Base-by-base conservation (phyloP, 306 rosid species). In the Fagus sylvatica region DNA sequence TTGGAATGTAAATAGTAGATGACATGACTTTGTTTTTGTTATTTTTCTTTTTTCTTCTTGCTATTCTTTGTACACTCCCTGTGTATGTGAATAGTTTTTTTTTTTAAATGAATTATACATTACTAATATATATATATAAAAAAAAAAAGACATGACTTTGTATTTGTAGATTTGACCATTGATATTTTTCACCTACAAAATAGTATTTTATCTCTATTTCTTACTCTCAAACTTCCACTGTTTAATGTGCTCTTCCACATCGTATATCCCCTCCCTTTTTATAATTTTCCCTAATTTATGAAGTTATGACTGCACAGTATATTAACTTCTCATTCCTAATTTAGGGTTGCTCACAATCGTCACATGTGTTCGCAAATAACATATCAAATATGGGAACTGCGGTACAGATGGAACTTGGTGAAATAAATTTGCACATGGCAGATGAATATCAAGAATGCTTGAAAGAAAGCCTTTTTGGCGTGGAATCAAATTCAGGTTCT, bases 401-500 rank as follows among this genome's bases (percentile, higher is more conserved):
- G 68, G 86, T 90, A 36, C 99, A 96, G 72, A 70, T 85, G 87
- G 99, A 96, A 77, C 94, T 96, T 72, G 99, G 98, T 72, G 99
- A 96, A 83, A 77, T 96, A 69, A 96, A 96, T 91, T 89, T 96
- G 74, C 90, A 91, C 81, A 79, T 93, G 93, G 89, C 97, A 10
- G 97, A 93, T 83, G 99, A 96, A 83, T 93, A 89, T 90, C 97
- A 91, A 81, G 96, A 91, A 78, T 87, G 91, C 88, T 84, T 89
- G 83, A 96, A 93, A 85, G 99, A 90, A 79, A 96, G 86, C 80
- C 86, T 85, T 86, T 93, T 95, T 71, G 89, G 91, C 1, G 88
- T 93, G 87, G 98, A 96, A 82, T 90, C 97, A 79, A 96, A 88
- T 89, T 93, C 91, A 71, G 98, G 96, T 74, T 90, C 98, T 66